Base-by-base conservation (phyloP, 2,329 filamentous ascomycete species). In the Hypocreales sp. region DNA sequence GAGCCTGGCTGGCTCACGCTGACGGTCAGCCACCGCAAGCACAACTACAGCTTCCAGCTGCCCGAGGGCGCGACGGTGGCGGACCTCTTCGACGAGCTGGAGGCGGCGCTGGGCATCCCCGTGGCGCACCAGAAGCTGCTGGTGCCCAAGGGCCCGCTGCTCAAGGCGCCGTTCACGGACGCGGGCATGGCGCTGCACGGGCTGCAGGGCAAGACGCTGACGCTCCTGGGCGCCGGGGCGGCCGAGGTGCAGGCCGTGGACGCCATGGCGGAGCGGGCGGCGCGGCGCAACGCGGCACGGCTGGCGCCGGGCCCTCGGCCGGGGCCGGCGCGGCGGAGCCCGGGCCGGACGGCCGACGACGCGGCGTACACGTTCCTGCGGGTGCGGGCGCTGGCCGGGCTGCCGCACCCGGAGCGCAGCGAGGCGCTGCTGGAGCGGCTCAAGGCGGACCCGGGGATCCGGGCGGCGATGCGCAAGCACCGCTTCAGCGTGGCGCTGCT, bases 401-500 rank as follows among this genome's bases (percentile, higher is more conserved):
- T 95, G 0, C 83, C 84, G 0, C 67, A 78, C 29, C 77, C 86
- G 0, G 65, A 76, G 15, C 72, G 74, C 28, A 80, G 76, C 8
- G 62, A 73, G 5, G 58, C 64, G 1, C 82, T 87, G 40, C 67
- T 98, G 3, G 62, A 79, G 46, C 70, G 79, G 1, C 63, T 98
- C 4, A 73, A 73, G 36, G 67, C 77, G 34, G 90, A 98, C 48
- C 75, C 81, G 0, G 90, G 90, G 7, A 87, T 98, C 53, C 75
- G 75, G 36, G 62, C 76, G 1, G 67, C 73, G 1, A 98, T 98
- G 90, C 61, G 67, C 11, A 75, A 74, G 41, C 86, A 93, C 57
- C 69, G 74, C 36, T 94, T 92, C 58, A 70, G 67, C 13, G 90
- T 98, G 1, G 77, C 77, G 0, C 53, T 95, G 4, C 62, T 98